Evolutionary conservation across 2,329 filamentous ascomycete species (phyloP).

Genomic region (Teratosphaeria gauchensis): DNA sequence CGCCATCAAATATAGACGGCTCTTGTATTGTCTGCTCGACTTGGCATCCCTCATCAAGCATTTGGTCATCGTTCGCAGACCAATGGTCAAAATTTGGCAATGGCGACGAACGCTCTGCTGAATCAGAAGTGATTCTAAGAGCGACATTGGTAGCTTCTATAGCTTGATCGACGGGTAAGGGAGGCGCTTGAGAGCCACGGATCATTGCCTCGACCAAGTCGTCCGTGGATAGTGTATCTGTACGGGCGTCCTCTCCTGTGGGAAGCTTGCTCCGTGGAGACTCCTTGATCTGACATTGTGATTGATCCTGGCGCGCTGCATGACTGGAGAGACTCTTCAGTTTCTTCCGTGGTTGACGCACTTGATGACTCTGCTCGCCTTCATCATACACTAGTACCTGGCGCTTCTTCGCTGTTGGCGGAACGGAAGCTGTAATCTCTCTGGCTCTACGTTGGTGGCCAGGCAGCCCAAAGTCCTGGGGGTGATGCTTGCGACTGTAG

Average conservation of each 20-base stretch:
- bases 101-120: background rate
- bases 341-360: background rate
- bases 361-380: background rate
- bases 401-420: background rate
- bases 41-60: background rate
- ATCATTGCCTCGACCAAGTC: background rate
- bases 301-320: too few species aligned
- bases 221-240: too few species aligned
- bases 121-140: too few species aligned
- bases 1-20: too few species aligned
- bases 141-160: background rate
- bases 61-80: background rate
- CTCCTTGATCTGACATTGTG: too few species aligned
- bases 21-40: background rate
- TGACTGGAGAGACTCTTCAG: background rate
- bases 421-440: background rate
- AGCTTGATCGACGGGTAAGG: background rate
- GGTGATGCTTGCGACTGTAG: slow-evolving; percentile 15
- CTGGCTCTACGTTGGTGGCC: slow-evolving; percentile 3
- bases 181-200: background rate
- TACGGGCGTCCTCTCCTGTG: too few species aligned
- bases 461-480: slow-evolving; percentile 14
- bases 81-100: background rate
- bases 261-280: too few species aligned
- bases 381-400: background rate